A percentile compares a stretch with the other conserved stretches of the same genome.
phyloP scores from a whole-genome alignment of 441 rosid species.

The Syzygium syzygioides region DNA sequence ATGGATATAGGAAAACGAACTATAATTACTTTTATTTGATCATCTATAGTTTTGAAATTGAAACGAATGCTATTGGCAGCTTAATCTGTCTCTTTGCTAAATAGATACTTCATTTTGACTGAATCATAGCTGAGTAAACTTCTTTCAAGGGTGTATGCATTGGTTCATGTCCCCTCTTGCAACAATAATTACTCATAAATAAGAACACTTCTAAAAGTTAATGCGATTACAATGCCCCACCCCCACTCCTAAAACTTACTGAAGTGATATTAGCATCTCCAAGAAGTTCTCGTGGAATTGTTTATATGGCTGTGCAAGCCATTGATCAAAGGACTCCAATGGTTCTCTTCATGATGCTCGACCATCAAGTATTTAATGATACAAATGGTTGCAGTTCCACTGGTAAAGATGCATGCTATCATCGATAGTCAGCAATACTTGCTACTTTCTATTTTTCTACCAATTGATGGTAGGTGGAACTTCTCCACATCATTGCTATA shows the following conservation, averaged over 20 bases:
- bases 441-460: too few relatives aligned
- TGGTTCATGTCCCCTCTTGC: not conserved
- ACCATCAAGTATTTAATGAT: conserved; percentile 62
- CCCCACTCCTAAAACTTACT: too few relatives aligned
- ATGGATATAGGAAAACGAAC: not conserved
- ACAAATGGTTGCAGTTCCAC: conserved; percentile 90
- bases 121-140: not conserved
- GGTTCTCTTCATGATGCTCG: conserved; percentile 83
- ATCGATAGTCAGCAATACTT: not conserved
- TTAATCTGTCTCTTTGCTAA: not conserved
- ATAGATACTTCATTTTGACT: not conserved
- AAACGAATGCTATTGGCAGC: not conserved
- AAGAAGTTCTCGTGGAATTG: not conserved
- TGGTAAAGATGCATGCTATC: conserved; percentile 64
- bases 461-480: not conserved
- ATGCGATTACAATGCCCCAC: accelerated
- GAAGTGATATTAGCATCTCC: not conserved
- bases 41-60: not conserved
- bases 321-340: conserved; percentile 81
- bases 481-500: not conserved
- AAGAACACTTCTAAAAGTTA: not conserved
- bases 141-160: not conserved
- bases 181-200: not conserved
- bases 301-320: conserved; percentile 34
- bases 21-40: not conserved